Evolutionary conservation across 495 filamentous ascomycete species (phyloP).

Genomic region (Lentithecium fluviatile): DNA sequence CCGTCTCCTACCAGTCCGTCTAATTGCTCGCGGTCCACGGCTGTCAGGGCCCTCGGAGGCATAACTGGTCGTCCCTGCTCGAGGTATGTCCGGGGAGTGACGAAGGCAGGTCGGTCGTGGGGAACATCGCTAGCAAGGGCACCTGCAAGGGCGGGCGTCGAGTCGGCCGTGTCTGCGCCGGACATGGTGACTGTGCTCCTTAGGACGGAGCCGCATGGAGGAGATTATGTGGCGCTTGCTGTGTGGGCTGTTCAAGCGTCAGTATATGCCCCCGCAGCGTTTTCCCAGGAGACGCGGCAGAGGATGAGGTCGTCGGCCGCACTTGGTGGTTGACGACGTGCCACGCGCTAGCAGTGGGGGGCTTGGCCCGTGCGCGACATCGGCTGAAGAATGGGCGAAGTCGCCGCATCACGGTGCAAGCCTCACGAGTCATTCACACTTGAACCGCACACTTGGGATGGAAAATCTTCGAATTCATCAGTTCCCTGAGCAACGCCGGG

Average conservation of each 20-base stretch:
- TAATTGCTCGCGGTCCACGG: conserved; percentile 85
- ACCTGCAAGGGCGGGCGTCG: neutral
- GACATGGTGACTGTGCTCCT: conserved; percentile 32
- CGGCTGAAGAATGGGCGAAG: neutral
- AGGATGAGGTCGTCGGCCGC: conserved; percentile 4
- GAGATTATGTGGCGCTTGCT: neutral
- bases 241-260: too few species aligned
- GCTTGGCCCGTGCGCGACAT: conserved; percentile 4
- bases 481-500: conserved; percentile 2
- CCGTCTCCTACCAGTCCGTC: conserved; percentile 75
- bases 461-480: too few species aligned
- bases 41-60: conserved; percentile 62
- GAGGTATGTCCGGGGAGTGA: conserved; percentile 80
- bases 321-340: neutral
- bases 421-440: neutral
- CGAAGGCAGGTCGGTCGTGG: conserved; percentile 49
- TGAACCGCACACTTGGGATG: too few species aligned
- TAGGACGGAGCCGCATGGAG: conserved; percentile 33
- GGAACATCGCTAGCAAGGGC: conserved; percentile 4
- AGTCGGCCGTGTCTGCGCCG: conserved; percentile 30
- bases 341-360: conserved; percentile 21
- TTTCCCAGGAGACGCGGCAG: neutral
- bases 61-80: conserved; percentile 53
- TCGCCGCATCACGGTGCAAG: too few species aligned
- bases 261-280: too few species aligned